Evolutionary conservation across 371 early-diverging fungal species (phyloP), one percentile per base, ranked within the genome.

Genomic region (Blastocladiella emersonii): DNA sequence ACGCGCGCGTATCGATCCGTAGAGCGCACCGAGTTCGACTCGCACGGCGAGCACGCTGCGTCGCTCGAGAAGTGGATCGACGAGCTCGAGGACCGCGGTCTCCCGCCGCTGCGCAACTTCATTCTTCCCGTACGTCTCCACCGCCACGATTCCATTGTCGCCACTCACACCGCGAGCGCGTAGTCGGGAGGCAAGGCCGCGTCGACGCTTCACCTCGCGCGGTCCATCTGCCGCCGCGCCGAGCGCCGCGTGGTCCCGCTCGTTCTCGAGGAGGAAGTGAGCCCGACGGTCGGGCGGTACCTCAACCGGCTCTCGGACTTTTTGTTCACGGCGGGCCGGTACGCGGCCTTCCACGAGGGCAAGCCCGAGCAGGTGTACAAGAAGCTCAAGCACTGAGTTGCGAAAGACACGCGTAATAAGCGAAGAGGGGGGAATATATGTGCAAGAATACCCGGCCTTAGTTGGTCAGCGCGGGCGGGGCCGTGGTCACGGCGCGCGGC

Each of bases 21-120:
- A 81, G 84, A 67, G 2, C 78, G 81, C 32, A 95, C 95, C 1
- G 65, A 69, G 15, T 94, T 94, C 70, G 93, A 93, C 68, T 68
- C 70, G 0, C 75, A 83, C 12, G 85, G 84, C 27, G 56, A 71
- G 21, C 77, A 83, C 34, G 77, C 80, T 4, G 57, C 56, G 15
- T 77, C 78, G 61, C 71, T 95, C n/a, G 95, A 95, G 67, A 8
- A 63, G 6, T 92, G 90, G 92, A 92, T 95, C 61, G 95, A 93
- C 73, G 76, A 77, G 10, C 71, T 88, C 64, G 53, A 51, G 32
- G 86, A 87, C 68, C 71, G 63, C n/a, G 69, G 76, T 34, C 77
- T 93, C 56, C 92, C 91, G 13, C 85, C 84, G 13, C 73, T 93
- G 53, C 80, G 79, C 10, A 79, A 89, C 68, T 95, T 95, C 61